Conservation (phyloP, 768 basidiomycete genomes). For the Naganishia vishniacii region DNA sequence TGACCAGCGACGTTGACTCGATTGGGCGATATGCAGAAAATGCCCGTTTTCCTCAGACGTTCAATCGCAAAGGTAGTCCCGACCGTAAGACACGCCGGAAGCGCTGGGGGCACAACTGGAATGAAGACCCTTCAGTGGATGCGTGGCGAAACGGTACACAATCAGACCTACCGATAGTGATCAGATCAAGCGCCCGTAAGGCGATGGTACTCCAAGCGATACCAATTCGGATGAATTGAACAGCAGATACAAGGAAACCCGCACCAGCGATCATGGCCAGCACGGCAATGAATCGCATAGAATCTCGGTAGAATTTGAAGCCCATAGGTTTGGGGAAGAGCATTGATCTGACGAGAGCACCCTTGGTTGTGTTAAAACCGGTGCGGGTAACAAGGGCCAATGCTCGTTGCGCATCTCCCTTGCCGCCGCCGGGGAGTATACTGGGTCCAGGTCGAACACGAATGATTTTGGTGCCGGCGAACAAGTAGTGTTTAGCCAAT, state of each 20-base stretch:
- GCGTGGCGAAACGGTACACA: background rate
- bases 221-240: constrained; percentile 84
- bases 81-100: constrained; percentile 94
- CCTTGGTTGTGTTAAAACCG: constrained; percentile 96
- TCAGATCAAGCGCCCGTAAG: constrained; percentile 83
- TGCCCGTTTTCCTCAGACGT: constrained; percentile 75
- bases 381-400: constrained; percentile 80
- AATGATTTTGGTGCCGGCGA: constrained; percentile 84
- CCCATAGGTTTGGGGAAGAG: constrained; percentile 96
- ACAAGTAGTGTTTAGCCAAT: constrained; percentile 74
- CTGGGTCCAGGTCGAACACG: constrained; percentile 67
- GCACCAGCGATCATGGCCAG: constrained; percentile 82
- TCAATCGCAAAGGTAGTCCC: constrained; percentile 91
- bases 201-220: constrained; percentile 84
- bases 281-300: constrained; percentile 71
- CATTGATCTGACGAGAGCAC: constrained; percentile 92
- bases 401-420: constrained; percentile 54
- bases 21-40: constrained; percentile 95
- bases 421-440: constrained; percentile 33
- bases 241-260: constrained; percentile 84
- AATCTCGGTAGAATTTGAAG: constrained; percentile 81
- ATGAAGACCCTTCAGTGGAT: too few species aligned
- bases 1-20: constrained; percentile 93
- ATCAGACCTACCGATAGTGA: constrained; percentile 59
- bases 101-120: constrained; percentile 83